Evolutionary conservation across 176 grass and related monocot genomes (phyloP).

Genomic region (Chloris gayana): DNA sequence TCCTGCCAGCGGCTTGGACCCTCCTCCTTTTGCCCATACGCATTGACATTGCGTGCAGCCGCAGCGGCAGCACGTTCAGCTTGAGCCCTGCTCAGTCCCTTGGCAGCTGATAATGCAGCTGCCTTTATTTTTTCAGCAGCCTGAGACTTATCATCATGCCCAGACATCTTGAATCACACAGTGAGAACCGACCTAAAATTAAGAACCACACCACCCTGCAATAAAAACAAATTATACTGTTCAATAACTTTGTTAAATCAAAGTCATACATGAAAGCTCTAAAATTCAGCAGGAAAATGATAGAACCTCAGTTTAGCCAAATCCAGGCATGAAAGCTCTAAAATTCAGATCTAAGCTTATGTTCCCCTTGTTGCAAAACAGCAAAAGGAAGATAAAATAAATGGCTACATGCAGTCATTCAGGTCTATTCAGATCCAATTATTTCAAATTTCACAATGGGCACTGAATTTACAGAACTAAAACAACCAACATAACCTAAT

Average conservation of each 20-base stretch:
- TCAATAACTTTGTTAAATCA: background rate
- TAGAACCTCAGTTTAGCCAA: background rate
- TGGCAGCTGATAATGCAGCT: constrained; percentile 56
- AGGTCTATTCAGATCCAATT: background rate
- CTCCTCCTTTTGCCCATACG: constrained; percentile 89
- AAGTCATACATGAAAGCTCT: background rate
- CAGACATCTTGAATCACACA: constrained; percentile 53
- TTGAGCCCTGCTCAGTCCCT: constrained; percentile 81
- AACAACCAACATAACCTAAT: background rate
- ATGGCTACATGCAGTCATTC: background rate
- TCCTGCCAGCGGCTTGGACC: constrained; percentile 77
- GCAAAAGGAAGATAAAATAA: background rate
- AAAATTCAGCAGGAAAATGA: background rate
- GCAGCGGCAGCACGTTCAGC: constrained; percentile 63
- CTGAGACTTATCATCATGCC: constrained; percentile 56
- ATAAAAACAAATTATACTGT: background rate
- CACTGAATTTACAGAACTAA: background rate
- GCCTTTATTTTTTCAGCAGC: constrained; percentile 67
- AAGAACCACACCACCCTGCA: constrained; percentile 13
- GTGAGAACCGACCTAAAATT: background rate
- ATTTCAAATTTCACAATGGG: background rate
- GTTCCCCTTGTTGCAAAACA: background rate
- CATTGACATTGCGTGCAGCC: constrained; percentile 77
- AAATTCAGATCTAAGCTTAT: background rate
- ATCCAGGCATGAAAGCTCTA: background rate